A percentile compares a stretch with the other conserved stretches of the same genome.
phyloP scores from a whole-genome alignment of 768 basidiomycete species.

The Fomitopsis pulvina region DNA sequence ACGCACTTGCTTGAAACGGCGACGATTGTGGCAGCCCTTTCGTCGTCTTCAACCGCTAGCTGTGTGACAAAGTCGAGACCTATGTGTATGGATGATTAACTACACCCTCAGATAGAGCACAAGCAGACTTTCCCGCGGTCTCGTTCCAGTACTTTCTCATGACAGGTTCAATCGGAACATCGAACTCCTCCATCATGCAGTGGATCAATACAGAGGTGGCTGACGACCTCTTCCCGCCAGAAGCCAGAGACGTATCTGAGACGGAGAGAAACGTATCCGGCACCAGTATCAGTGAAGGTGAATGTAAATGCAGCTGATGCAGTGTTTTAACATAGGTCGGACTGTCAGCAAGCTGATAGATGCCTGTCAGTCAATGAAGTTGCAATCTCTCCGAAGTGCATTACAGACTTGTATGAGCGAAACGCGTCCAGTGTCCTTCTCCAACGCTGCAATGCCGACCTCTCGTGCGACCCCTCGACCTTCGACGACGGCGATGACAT shows the following conservation, averaged over 20 bases:
- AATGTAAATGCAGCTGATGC: constrained; percentile 78
- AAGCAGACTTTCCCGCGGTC: constrained; percentile 45
- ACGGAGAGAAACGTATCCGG: constrained; percentile 75
- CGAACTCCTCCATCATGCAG: constrained; percentile 70
- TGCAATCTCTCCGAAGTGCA: neutral
- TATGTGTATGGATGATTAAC: constrained; percentile 19
- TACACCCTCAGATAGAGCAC: neutral
- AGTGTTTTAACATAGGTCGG: constrained; percentile 86
- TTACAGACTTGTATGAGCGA: constrained; percentile 67
- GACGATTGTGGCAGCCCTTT: constrained; percentile 72
- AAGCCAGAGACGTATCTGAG: constrained; percentile 40
- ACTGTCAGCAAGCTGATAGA: constrained; percentile 67
- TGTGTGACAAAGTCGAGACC: constrained; percentile 77
- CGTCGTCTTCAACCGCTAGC: constrained; percentile 74
- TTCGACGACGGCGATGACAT: constrained; percentile 66
- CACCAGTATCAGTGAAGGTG: constrained; percentile 64
- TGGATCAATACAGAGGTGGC: constrained; percentile 62
- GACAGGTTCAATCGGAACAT: constrained; percentile 63
- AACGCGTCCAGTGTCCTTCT: constrained; percentile 69
- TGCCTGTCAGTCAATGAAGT: constrained; percentile 1
- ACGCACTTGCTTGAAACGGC: constrained; percentile 73
- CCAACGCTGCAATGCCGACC: constrained; percentile 83
- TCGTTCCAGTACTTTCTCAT: constrained; percentile 85
- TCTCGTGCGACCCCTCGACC: constrained; percentile 76
- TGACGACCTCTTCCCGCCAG: constrained; percentile 36